Conservation (phyloP, 2,329 filamentous ascomycete genomes). For the Dothistroma pini region DNA sequence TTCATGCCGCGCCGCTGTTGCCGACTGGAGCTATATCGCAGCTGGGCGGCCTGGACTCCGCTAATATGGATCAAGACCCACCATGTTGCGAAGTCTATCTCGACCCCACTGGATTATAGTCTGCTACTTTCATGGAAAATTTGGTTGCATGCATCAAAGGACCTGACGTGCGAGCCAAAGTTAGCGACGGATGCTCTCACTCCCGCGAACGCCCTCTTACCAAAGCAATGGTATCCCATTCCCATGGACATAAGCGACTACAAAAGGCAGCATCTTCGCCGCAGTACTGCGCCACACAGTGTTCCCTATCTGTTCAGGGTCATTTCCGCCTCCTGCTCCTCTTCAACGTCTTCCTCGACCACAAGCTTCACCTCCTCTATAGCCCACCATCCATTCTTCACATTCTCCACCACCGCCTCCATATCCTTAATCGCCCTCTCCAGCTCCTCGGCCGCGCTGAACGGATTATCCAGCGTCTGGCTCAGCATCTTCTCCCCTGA, state of each 20-base stretch:
- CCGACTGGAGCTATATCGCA: too few relatives aligned
- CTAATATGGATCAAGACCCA: neutral
- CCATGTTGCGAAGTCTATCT: neutral
- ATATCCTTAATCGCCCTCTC: neutral
- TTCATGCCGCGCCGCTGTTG: too few relatives aligned
- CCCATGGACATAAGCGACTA: too few relatives aligned
- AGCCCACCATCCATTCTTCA: neutral
- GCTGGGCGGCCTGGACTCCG: neutral
- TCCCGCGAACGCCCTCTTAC: too few relatives aligned
- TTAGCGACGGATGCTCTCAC: too few relatives aligned
- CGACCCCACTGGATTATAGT: neutral
- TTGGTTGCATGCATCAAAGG: too few relatives aligned
- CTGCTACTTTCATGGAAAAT: neutral
- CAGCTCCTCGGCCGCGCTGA: neutral
- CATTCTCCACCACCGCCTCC: neutral
- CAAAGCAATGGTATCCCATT: too few relatives aligned
- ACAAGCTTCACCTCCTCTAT: neutral
- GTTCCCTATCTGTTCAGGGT: neutral
- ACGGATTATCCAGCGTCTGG: neutral
- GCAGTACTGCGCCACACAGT: neutral
- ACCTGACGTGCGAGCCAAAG: too few relatives aligned
- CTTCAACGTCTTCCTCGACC: neutral
- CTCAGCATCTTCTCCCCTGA: neutral
- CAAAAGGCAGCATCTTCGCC: too few relatives aligned
- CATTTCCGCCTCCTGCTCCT: neutral